Evolutionary conservation across 176 grass and related monocot species (phyloP).

Genomic region (Eragrostis curvula): DNA sequence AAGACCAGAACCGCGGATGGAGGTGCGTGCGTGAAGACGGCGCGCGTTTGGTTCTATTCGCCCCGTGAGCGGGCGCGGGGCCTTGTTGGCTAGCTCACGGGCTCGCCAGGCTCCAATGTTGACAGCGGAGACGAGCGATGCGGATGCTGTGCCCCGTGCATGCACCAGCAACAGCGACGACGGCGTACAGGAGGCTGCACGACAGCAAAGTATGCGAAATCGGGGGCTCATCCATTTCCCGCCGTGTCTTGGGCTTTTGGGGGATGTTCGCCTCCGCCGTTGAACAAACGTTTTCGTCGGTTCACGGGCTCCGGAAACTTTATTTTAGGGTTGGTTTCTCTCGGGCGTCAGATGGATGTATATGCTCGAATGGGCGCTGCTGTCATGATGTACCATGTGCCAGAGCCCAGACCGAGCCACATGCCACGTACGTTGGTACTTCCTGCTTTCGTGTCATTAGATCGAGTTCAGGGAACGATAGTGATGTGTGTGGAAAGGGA

Average conservation of each 20-base stretch:
- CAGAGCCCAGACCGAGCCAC: too few relatives aligned
- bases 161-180: conserved; percentile 32
- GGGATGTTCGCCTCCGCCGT: neutral
- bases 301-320: neutral
- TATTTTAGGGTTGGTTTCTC: neutral
- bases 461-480: neutral
- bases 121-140: conserved; percentile 6
- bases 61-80: conserved; percentile 41
- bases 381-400: neutral
- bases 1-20: neutral
- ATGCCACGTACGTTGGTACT: neutral
- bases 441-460: neutral
- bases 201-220: neutral
- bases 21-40: neutral
- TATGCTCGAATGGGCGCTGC: neutral
- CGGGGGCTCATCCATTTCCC: neutral
- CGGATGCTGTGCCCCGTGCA: neutral
- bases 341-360: neutral
- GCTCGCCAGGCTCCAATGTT: conserved; percentile 16
- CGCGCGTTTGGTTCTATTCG: conserved; percentile 38
- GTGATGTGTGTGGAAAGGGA: neutral
- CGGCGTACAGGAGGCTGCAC: neutral
- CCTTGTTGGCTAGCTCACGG: conserved; percentile 40
- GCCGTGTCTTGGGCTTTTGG: neutral
- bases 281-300: neutral